Evolutionary conservation across 1,284 basidiomycete species (phyloP).

Genomic region (Thelephora terrestris): DNA sequence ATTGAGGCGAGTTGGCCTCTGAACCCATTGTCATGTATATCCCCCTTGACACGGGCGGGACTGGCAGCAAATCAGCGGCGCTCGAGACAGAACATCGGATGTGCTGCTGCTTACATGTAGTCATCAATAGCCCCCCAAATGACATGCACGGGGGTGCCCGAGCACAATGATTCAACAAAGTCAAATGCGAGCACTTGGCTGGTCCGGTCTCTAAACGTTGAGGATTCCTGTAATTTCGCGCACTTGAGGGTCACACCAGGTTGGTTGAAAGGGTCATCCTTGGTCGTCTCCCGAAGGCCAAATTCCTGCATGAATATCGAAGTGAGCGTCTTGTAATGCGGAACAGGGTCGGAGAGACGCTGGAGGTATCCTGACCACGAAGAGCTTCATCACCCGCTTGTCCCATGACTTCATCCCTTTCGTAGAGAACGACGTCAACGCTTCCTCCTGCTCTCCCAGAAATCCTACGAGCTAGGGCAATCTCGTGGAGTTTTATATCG

Average conservation of each 20-base stretch:
- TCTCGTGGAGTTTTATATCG: constrained; percentile 15
- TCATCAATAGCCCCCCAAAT: constrained; percentile 40
- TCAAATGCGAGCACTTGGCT: constrained; percentile 28
- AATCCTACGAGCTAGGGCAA: constrained; percentile 34
- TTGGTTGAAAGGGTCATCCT: constrained; percentile 31
- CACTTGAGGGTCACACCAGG: constrained; percentile 44
- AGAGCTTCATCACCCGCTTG: constrained; percentile 32
- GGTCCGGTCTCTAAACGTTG: constrained; percentile 32
- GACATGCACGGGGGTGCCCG: constrained; percentile 34
- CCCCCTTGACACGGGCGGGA: constrained; percentile 27
- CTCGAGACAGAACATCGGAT: background rate
- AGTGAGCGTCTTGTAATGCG: background rate
- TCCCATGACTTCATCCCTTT: constrained; percentile 38
- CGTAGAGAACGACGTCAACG: constrained; percentile 26
- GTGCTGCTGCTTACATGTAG: constrained; percentile 27
- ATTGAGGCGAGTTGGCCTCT: constrained; percentile 30
- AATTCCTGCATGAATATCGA: constrained; percentile 25
- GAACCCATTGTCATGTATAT: constrained; percentile 26
- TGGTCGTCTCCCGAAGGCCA: constrained; percentile 36
- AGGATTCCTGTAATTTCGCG: constrained; percentile 33
- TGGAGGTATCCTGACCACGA: constrained; percentile 25
- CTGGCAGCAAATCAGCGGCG: constrained; percentile 15
- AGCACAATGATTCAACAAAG: constrained; percentile 26
- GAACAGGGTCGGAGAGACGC: background rate
- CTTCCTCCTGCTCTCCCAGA: constrained; percentile 40